Conservation (phyloP, 2,329 filamentous ascomycete species). For the Botrytis porri region DNA sequence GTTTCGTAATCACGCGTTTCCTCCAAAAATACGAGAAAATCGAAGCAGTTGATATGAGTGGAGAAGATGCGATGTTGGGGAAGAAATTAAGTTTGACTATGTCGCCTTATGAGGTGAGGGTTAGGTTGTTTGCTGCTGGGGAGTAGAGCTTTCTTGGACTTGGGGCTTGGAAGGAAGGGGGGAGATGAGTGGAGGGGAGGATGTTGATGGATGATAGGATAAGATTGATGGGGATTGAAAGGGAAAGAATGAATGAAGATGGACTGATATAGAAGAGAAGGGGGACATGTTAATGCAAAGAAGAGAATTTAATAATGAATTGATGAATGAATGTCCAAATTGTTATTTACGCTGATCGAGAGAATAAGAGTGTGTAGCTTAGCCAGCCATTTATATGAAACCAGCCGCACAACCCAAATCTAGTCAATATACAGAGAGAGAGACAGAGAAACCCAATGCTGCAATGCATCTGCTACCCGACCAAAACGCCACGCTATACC, state of each 20-base stretch:
- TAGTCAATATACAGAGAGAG: neutral
- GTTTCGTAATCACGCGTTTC: constrained; percentile 36
- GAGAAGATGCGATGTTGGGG: constrained; percentile 16
- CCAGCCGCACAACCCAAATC: neutral
- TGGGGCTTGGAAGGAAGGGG: neutral
- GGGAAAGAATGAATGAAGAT: neutral
- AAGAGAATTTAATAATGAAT: neutral
- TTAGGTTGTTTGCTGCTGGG: constrained; percentile 25
- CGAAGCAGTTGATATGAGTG: constrained; percentile 22
- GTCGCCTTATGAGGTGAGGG: constrained; percentile 28
- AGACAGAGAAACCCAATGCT: neutral
- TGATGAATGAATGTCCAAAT: neutral
- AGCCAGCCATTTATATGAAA: neutral
- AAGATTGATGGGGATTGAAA: neutral
- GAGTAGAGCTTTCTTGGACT: neutral
- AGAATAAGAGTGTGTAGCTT: neutral
- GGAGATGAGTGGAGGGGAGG: neutral
- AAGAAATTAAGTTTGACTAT: constrained; percentile 29
- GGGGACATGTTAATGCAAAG: neutral
- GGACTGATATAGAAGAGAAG: neutral
- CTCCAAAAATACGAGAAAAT: constrained; percentile 37
- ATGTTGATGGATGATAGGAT: too few relatives aligned
- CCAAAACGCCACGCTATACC: constrained; percentile 17
- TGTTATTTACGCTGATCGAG: neutral
- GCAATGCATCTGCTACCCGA: neutral